Base-by-base conservation (phyloP, 2,329 filamentous ascomycete species). In the Thelonectria discophora region DNA sequence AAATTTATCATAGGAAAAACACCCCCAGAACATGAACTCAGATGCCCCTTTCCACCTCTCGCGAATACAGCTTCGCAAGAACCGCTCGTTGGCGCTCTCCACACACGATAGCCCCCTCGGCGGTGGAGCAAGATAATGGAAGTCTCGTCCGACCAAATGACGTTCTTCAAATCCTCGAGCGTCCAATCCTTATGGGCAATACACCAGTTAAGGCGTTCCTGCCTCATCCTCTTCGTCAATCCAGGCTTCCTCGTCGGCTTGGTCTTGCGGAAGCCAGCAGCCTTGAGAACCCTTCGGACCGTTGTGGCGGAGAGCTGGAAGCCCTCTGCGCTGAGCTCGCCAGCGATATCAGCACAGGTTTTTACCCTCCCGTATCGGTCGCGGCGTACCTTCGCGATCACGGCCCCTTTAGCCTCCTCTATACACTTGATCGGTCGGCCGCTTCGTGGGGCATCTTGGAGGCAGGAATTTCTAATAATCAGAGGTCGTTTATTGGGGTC, bases 71-170 rank as follows among this genome's bases (percentile, higher is more conserved):
- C 17, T 17, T 17, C 15, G 15, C 18, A 62, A 1, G 37, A 65
- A 65, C 4, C n/a, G 20, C 21, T 66, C 46, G 27, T 67, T 15
- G 13, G 7, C 8, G 50, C 40, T 21, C 45, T n/a, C 60, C 27
- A 69, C 5, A 69, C 45, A 12, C 39, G 27, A 57, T 67, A 67
- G 39, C 55, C 40, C 13, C 63, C 51, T 9, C 40, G 17, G 1
- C 24, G 27, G 47, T 67, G 40, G 6, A 65, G 48, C 10, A 68
- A 45, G 46, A 70, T 53, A 51, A 70, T 30, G 59, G 55, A 63
- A 34, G 55, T 67, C 58, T 70, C 42, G 50, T 69, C 47, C 18
- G 43, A 67, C 59, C 18, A 69, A 60, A 68, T 69, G 13, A 68
- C 20, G 49, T 60, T 60, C 55, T 65, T 69, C 62, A 34, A 69